Conservation (phyloP, 1,284 basidiomycete genomes). For the Grifola frondosa region DNA sequence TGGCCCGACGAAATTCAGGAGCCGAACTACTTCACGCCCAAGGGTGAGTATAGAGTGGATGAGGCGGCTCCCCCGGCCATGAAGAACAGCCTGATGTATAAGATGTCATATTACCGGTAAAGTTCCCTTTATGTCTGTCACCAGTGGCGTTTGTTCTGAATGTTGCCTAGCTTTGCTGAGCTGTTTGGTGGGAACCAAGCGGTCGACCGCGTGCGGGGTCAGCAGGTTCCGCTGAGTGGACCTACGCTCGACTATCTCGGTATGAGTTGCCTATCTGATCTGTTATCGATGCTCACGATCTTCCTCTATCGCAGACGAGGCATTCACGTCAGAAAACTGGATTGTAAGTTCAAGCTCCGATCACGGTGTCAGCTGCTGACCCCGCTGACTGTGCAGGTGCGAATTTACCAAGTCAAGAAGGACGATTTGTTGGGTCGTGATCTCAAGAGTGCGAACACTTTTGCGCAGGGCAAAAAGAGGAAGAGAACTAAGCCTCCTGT, state of each 20-base stretch:
- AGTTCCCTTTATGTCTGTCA: constrained; percentile 25
- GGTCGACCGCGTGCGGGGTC: constrained; percentile 82
- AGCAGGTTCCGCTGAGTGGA: constrained; percentile 73
- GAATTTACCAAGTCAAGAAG: constrained; percentile 96
- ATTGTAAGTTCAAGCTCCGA: constrained; percentile 60
- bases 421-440: constrained; percentile 91
- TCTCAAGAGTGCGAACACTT: constrained; percentile 83
- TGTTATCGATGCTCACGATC: constrained; percentile 16
- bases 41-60: constrained; percentile 94
- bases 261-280: constrained; percentile 36
- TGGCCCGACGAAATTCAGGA: constrained; percentile 99
- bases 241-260: constrained; percentile 86
- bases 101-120: constrained; percentile 93
- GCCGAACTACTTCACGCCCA: constrained; percentile 89
- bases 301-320: constrained; percentile 67
- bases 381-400: constrained; percentile 49
- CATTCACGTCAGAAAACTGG: constrained; percentile 98
- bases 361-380: not conserved
- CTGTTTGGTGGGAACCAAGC: constrained; percentile 79
- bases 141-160: constrained; percentile 12
- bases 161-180: constrained; percentile 71
- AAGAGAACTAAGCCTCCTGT: constrained; percentile 69
- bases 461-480: constrained; percentile 83
- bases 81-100: constrained; percentile 97
- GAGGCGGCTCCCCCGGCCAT: constrained; percentile 86